Evolutionary conservation across 306 rosid genomes (phyloP).

Genomic region (Inga laurina): DNA sequence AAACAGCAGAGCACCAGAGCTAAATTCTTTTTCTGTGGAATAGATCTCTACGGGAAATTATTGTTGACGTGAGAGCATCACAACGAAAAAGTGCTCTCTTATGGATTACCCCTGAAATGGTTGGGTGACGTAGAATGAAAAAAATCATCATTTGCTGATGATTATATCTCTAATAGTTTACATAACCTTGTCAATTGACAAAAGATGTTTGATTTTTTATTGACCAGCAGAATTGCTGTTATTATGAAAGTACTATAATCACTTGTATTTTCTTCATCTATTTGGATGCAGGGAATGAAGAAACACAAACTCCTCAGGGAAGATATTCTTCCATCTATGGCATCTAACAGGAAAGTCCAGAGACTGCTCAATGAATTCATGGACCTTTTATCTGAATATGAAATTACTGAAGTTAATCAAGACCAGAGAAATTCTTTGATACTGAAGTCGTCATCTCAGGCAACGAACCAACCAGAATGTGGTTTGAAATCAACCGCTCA

Average conservation of each 20-base stretch:
- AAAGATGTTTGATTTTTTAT: not conserved
- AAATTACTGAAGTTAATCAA: constrained; percentile 44
- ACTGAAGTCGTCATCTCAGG: constrained; percentile 34
- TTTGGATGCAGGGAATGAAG: constrained; percentile 75
- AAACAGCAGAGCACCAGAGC: not conserved
- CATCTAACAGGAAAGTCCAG: constrained; percentile 96
- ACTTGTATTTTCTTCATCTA: constrained; percentile 12
- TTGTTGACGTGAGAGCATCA: not conserved
- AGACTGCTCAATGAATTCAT: constrained; percentile 91
- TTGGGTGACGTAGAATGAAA: not conserved
- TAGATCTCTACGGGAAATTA: not conserved
- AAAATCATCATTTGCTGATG: constrained; percentile 2
- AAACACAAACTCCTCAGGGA: constrained; percentile 90
- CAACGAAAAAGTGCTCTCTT: not conserved
- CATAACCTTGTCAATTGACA: not conserved
- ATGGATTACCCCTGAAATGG: not conserved
- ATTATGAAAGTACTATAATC: constrained; percentile 5
- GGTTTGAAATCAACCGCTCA: constrained; percentile 26
- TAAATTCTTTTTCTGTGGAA: not conserved
- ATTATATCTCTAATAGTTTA: not conserved
- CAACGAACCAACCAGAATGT: constrained; percentile 32
- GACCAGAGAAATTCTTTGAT: constrained; percentile 41
- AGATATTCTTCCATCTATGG: constrained; percentile 97
- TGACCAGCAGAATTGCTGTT: not conserved
- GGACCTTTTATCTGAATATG: constrained; percentile 87